Evolutionary conservation across 176 grass and related monocot genomes (phyloP), one percentile per base, ranked within the genome.

Genomic region (Carex cristatella): DNA sequence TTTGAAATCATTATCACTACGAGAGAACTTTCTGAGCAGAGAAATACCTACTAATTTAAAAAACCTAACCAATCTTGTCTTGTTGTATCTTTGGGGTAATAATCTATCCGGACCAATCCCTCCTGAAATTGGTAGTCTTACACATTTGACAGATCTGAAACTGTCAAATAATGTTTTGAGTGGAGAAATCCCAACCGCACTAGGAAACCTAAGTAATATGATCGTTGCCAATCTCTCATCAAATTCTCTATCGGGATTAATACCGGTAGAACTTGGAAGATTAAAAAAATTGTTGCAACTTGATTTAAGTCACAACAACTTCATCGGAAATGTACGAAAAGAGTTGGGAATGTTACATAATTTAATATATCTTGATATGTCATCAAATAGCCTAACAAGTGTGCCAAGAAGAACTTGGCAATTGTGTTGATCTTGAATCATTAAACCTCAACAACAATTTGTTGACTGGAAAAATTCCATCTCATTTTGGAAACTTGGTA

Each of bases 91-190:
- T 55, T 15, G 11, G 19, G 35, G 14, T 69, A 91, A 88, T 56
- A 10, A 14, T 0, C 49, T 91, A 8, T 79, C 15, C 1, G 83
- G 72, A 1, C 32, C 40, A 0, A 67, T 90, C 54, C 80, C 81
- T 54, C 14, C 65, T 14, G 78, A 71, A 7, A 88, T 91, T 68
- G 77, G 69, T 13, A 83, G 84, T 4, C 83, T 91, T 16, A 59
- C 3, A 42, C 33, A 84, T 10, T 74, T 91, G 38, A 33, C 2
- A 33, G 33, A 33, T 2, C 33, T 33, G 1, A 2, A 33, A 1
- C 33, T 33, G 2, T 33, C 33, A 33, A 33, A 33, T 33, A 33
- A 65, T 0, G 8, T 12, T 3, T 80, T 91, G 13, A 69, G 46
- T 4, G 83, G 89, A 10, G 4, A 13, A 33, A 85, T 85, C 46